phyloP scores from a whole-genome alignment of 2,329 filamentous ascomycete species.

The Epichloe sylvatica region DNA sequence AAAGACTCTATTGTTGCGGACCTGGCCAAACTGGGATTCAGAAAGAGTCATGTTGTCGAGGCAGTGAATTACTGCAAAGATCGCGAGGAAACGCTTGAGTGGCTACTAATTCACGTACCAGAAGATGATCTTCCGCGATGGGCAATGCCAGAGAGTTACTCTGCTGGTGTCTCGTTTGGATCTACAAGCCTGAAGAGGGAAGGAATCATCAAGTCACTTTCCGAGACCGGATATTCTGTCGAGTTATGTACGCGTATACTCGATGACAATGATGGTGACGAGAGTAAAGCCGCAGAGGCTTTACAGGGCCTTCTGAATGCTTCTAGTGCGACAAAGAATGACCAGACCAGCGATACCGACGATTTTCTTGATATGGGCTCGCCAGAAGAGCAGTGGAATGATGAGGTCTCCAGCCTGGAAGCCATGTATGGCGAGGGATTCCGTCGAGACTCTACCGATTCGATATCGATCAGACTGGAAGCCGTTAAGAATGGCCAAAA shows the following conservation, averaged over 20 bases:
- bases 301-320: slow-evolving; percentile 45
- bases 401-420: slow-evolving; percentile 71
- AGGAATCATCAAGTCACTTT: slow-evolving; percentile 66
- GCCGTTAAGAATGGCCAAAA: slow-evolving; percentile 39
- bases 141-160: slow-evolving; percentile 84
- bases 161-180: slow-evolving; percentile 76
- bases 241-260: slow-evolving; percentile 73
- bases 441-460: slow-evolving; percentile 41
- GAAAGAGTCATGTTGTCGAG: slow-evolving; percentile 79
- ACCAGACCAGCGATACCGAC: slow-evolving; percentile 15
- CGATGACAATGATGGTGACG: slow-evolving; percentile 55
- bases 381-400: slow-evolving; percentile 59
- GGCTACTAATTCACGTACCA: slow-evolving; percentile 91
- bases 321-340: slow-evolving; percentile 6
- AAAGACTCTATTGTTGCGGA: slow-evolving; percentile 54
- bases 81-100: slow-evolving; percentile 82
- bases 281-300: slow-evolving; percentile 62
- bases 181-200: slow-evolving; percentile 71
- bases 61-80: slow-evolving; percentile 80
- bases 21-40: slow-evolving; percentile 67
- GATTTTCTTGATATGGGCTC: slow-evolving; percentile 34
- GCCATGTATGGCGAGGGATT: slow-evolving; percentile 74
- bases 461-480: slow-evolving; percentile 58
- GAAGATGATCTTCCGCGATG: slow-evolving; percentile 91
- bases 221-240: slow-evolving; percentile 68